A percentile compares a stretch with the other conserved stretches of the same genome.
Evolutionary conservation across 768 basidiomycete species (phyloP).

Genomic region (Rossbeevera mucosa): DNA sequence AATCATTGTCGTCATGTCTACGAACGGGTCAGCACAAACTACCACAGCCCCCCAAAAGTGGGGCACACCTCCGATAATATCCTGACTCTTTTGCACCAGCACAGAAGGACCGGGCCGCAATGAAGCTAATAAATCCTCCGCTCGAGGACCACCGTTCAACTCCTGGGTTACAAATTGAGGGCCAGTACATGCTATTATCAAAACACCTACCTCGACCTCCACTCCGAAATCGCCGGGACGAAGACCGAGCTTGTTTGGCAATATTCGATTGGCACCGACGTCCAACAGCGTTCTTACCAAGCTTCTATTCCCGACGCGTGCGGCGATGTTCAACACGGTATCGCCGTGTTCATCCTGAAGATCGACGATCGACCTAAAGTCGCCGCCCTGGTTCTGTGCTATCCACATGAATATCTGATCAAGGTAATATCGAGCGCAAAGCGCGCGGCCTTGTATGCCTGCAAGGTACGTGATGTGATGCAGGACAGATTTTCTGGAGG

Average conservation of each 20-base stretch:
- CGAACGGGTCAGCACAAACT: conserved; percentile 8
- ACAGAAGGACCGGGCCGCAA: conserved; percentile 68
- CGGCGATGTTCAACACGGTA: conserved; percentile 92
- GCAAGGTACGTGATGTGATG: conserved; percentile 92
- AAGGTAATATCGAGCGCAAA: conserved; percentile 85
- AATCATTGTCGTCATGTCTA: conserved; percentile 86
- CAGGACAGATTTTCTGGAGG: conserved; percentile 75
- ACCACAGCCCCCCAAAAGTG: neutral
- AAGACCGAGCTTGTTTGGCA: conserved; percentile 90
- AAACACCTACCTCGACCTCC: conserved; percentile 69
- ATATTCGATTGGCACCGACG: conserved; percentile 84
- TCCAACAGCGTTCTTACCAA: conserved; percentile 84
- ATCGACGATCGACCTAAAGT: conserved; percentile 79
- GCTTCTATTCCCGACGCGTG: conserved; percentile 85
- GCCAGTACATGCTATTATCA: neutral
- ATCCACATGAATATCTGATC: conserved; percentile 87
- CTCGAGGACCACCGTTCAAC: conserved; percentile 60
- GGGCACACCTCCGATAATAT: conserved; percentile 68
- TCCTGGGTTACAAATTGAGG: conserved; percentile 42
- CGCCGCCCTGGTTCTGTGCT: conserved; percentile 68
- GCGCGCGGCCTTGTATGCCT: conserved; percentile 83
- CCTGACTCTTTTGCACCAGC: conserved; percentile 84
- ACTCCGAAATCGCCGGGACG: conserved; percentile 94
- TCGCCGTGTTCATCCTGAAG: conserved; percentile 94
- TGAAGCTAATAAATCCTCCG: conserved; percentile 76